Percentiles rank a stretch among this genome's conserved stretches.
phyloP scores from a whole-genome alignment of 108 stramenopile species.

The Parietichytrium sp. region DNA sequence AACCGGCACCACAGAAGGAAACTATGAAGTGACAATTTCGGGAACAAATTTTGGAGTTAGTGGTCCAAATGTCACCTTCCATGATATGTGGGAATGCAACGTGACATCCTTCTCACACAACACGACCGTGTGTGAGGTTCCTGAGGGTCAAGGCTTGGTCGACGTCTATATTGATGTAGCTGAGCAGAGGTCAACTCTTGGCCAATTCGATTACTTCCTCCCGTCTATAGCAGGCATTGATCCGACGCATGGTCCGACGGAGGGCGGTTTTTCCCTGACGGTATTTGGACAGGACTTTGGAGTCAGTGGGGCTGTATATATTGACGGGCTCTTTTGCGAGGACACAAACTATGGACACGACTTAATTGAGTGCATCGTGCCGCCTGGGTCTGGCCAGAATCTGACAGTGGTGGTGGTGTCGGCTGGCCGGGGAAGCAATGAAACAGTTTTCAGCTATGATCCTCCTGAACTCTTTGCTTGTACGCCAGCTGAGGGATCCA shows the following conservation, averaged over 20 bases:
- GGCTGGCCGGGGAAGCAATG: neutral
- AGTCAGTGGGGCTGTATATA: neutral
- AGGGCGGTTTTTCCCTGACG: neutral
- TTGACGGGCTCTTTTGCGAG: neutral
- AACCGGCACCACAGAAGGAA: neutral
- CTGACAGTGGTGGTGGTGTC: neutral
- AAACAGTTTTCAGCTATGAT: neutral
- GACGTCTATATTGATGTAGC: neutral
- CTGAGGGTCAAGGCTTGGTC: neutral
- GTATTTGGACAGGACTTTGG: conserved; percentile 3
- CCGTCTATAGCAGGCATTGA: neutral
- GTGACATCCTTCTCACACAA: neutral
- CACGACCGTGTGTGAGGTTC: neutral
- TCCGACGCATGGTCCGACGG: neutral
- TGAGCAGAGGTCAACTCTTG: neutral
- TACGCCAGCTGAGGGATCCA: neutral
- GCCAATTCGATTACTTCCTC: neutral
- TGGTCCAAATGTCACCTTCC: neutral
- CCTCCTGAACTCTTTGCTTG: neutral
- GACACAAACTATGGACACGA: neutral
- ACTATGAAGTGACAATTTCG: neutral
- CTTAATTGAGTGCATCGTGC: neutral
- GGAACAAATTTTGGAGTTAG: neutral
- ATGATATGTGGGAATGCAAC: neutral
- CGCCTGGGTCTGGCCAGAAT: neutral